phyloP scores from a whole-genome alignment of 352 stramenopile species.

The Phytophthora palmivora region DNA sequence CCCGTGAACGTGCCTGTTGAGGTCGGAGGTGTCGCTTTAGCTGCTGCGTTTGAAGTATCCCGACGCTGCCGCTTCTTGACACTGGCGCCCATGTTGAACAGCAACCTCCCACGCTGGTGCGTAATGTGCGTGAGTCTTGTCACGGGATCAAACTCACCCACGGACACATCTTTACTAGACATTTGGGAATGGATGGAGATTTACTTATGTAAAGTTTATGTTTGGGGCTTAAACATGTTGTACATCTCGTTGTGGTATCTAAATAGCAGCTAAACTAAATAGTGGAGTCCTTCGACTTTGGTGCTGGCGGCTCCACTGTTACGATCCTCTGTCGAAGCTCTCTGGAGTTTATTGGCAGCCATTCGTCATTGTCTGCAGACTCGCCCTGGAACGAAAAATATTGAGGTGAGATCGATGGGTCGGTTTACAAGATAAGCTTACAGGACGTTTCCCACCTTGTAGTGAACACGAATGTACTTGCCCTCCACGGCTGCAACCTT shows the following conservation, averaged over 20 bases:
- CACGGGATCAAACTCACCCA: constrained; percentile 62
- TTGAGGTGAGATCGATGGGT: constrained; percentile 1
- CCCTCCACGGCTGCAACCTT: constrained; percentile 73
- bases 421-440: not conserved
- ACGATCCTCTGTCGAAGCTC: constrained; percentile 58
- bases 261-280: constrained; percentile 24
- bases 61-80: constrained; percentile 43
- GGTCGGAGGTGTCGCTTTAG: constrained; percentile 20
- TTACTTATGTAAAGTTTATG: too few relatives aligned
- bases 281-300: constrained; percentile 28
- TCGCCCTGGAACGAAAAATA: constrained; percentile 59
- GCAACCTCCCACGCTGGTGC: constrained; percentile 68
- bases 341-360: constrained; percentile 59
- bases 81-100: constrained; percentile 79
- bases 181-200: constrained; percentile 15
- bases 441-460: constrained; percentile 78
- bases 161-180: constrained; percentile 56
- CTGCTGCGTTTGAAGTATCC: not conserved
- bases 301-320: constrained; percentile 39
- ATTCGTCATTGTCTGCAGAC: constrained; percentile 74
- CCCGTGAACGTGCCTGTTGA: constrained; percentile 58
- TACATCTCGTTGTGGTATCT: not conserved
- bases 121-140: constrained; percentile 75
- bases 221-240: too few relatives aligned
- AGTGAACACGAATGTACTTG: constrained; percentile 81